Evolutionary conservation across 2,329 filamentous ascomycete species (phyloP).

Genomic region (Colletotrichum cuscutae): DNA sequence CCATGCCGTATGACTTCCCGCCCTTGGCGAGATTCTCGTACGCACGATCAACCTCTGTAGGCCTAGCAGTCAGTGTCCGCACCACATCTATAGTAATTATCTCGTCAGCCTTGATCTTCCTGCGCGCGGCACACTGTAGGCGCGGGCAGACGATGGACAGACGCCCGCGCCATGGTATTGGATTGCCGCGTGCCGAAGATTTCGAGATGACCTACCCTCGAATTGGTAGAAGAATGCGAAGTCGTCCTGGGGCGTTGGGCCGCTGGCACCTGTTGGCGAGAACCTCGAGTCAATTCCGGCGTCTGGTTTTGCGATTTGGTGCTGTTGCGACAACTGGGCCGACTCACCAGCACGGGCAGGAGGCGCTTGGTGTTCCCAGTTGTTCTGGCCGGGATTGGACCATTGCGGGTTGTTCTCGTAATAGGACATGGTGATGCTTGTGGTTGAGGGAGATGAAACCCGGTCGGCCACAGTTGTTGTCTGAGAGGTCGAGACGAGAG

Average conservation of each 20-base stretch:
- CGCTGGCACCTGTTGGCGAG: conserved; percentile 72
- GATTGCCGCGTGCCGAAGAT: conserved; percentile 20
- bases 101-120: conserved; percentile 28
- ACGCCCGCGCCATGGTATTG: neutral
- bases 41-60: conserved; percentile 90
- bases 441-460: conserved; percentile 10
- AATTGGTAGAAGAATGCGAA: conserved; percentile 88
- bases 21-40: conserved; percentile 97
- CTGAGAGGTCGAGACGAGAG: conserved; percentile 3
- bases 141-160: neutral
- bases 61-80: conserved; percentile 37
- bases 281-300: conserved; percentile 33
- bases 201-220: conserved; percentile 75
- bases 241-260: conserved; percentile 79
- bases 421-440: conserved; percentile 51
- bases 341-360: conserved; percentile 49
- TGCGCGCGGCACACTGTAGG: conserved; percentile 10
- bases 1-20: conserved; percentile 85
- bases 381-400: conserved; percentile 51
- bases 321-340: conserved; percentile 29
- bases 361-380: conserved; percentile 59
- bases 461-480: conserved; percentile 8
- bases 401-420: conserved; percentile 56
- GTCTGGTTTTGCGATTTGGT: conserved; percentile 25
- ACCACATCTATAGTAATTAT: conserved; percentile 30